These are phyloP conservation scores for Phyllosticta citrichinensis DNA, from an alignment of 2,329 filamentous ascomycete genomes.

Conservation along the genomic window DNA sequence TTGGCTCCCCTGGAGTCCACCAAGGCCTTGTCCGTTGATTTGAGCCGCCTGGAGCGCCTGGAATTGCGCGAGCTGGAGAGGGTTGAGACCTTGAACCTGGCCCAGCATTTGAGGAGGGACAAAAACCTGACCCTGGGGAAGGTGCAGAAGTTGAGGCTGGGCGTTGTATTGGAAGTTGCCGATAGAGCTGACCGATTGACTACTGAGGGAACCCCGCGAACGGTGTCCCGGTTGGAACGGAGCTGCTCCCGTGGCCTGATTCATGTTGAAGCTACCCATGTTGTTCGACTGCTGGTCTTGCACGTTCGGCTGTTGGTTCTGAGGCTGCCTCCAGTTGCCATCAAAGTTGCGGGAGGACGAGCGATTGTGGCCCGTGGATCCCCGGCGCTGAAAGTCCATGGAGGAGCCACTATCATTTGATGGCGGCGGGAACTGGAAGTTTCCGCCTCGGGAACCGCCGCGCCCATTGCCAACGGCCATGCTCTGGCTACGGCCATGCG, in stretches of 20 bases:
- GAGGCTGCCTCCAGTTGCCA: constrained; percentile 90
- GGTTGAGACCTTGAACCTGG: constrained; percentile 64
- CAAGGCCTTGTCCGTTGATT: constrained; percentile 63
- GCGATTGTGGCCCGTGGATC: constrained; percentile 65
- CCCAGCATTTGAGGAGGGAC: constrained; percentile 78
- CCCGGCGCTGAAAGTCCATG: constrained; percentile 63
- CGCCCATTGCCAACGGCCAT: constrained; percentile 67
- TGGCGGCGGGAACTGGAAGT: constrained; percentile 58
- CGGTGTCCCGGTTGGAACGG: constrained; percentile 91
- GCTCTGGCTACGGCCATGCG: constrained; percentile 72
- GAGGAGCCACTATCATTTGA: constrained; percentile 41
- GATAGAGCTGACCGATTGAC: constrained; percentile 70
- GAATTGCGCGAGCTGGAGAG: constrained; percentile 78
- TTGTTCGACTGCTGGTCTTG: constrained; percentile 42
- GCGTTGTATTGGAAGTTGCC: constrained; percentile 81
- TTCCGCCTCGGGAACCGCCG: constrained; percentile 55
- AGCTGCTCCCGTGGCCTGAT: constrained; percentile 58
- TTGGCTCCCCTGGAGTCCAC: constrained; percentile 56
- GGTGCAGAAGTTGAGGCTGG: constrained; percentile 79
- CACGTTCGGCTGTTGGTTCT: constrained; percentile 37
- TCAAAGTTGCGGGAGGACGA: constrained; percentile 90
- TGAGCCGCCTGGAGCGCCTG: constrained; percentile 87
- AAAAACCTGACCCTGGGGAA: constrained; percentile 72
- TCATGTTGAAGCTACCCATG: constrained; percentile 57
- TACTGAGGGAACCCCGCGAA: constrained; percentile 64